Evolutionary conservation across 2,329 filamentous ascomycete genomes (phyloP).

Genomic region (Polychaeton citri): DNA sequence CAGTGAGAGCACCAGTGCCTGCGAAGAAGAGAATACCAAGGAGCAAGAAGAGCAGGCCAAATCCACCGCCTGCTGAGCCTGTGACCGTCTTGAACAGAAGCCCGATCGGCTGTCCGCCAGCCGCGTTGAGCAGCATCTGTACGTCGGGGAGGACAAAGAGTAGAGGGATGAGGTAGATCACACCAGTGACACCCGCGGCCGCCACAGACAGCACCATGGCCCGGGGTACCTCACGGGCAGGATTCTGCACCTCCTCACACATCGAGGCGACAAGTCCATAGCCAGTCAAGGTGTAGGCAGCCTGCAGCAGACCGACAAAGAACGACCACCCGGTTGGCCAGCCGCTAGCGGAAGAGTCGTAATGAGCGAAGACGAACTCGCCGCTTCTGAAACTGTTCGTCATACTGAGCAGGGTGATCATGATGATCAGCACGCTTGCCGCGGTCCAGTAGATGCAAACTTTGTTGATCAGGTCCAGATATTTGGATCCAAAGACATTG

Average conservation of each 20-base stretch:
- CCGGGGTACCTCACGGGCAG: slow-evolving; percentile 54
- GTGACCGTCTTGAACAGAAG: slow-evolving; percentile 64
- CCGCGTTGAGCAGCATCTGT: slow-evolving; percentile 46
- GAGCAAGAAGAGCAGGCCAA: slow-evolving; percentile 62
- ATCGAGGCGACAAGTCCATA: slow-evolving; percentile 61
- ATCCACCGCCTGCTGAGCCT: slow-evolving; percentile 58
- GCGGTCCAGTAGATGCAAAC: slow-evolving; percentile 62
- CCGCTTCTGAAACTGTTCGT: slow-evolving; percentile 35
- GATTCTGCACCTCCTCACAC: slow-evolving; percentile 60
- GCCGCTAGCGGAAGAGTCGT: slow-evolving; percentile 50
- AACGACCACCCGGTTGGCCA: slow-evolving; percentile 60
- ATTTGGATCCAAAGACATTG: slow-evolving; percentile 50
- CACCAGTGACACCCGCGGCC: slow-evolving; percentile 51
- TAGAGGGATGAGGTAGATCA: slow-evolving; percentile 58
- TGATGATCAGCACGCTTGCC: slow-evolving; percentile 52
- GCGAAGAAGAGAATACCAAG: slow-evolving; percentile 67
- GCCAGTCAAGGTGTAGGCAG: slow-evolving; percentile 47
- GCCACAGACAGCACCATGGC: slow-evolving; percentile 58
- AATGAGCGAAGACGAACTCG: slow-evolving; percentile 55
- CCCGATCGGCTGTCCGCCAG: slow-evolving; percentile 64
- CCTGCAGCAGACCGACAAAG: slow-evolving; percentile 57
- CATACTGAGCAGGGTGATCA: slow-evolving; percentile 51
- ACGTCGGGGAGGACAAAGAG: slow-evolving; percentile 64
- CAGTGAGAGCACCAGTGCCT: slow-evolving; percentile 60
- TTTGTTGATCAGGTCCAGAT: slow-evolving; percentile 57